A percentile compares a stretch with the other conserved stretches of the same genome.
phyloP scores from a whole-genome alignment of 192 early-diverging fungal genomes.

The Coemansia sp. region DNA sequence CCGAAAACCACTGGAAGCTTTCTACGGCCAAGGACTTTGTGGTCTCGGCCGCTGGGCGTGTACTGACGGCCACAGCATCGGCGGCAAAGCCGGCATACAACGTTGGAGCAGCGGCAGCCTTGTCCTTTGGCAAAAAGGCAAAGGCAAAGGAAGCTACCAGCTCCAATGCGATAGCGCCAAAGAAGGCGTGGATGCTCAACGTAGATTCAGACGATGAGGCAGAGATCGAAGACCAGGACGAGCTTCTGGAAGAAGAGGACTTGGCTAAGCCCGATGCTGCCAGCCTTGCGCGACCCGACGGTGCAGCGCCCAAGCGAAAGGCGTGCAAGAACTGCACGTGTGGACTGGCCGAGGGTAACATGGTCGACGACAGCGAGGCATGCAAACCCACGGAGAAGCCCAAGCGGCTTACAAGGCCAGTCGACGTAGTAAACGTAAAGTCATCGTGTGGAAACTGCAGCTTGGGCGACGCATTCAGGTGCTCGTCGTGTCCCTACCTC shows the following conservation, averaged over 20 bases:
- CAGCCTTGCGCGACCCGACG: constrained; percentile 65
- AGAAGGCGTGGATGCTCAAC: constrained; percentile 73
- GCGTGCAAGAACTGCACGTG: constrained; percentile 98
- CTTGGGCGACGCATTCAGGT: constrained; percentile 97
- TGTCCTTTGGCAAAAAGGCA: constrained; percentile 80
- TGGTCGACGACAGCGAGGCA: constrained; percentile 44
- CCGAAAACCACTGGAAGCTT: constrained; percentile 60
- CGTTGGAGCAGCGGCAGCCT: constrained; percentile 77
- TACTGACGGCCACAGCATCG: constrained; percentile 24
- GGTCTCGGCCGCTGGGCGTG: constrained; percentile 49
- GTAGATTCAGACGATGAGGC: constrained; percentile 75
- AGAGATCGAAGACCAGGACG: constrained; percentile 86
- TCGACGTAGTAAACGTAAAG: constrained; percentile 59
- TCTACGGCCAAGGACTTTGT: constrained; percentile 46
- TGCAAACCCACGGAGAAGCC: constrained; percentile 57
- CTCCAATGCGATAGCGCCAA: constrained; percentile 26
- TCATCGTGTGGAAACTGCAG: constrained; percentile 79
- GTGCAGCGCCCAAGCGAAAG: constrained; percentile 78
- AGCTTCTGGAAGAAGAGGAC: constrained; percentile 81
- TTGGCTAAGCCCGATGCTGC: constrained; percentile 67
- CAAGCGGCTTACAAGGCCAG: constrained; percentile 47
- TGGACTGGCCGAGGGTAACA: constrained; percentile 80
- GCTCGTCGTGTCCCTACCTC: constrained; percentile 91
- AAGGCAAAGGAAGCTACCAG: constrained; percentile 33
- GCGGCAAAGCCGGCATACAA: constrained; percentile 84